Percentiles rank a stretch among this genome's conserved stretches.
Conservation (phyloP, 345 rosid species). For the Eucalyptus fibrosa region DNA sequence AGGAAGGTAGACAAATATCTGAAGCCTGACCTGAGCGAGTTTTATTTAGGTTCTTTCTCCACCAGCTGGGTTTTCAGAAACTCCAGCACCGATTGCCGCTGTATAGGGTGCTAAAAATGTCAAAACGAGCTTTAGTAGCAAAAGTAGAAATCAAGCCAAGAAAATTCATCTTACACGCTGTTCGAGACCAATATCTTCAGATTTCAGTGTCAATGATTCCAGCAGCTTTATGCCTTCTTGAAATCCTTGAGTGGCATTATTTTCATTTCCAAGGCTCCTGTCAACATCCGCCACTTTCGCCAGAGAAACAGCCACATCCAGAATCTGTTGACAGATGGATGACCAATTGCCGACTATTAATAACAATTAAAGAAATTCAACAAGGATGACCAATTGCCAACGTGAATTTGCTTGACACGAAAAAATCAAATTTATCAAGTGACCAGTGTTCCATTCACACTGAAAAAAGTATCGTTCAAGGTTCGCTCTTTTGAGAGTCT, state of each 20-base stretch:
- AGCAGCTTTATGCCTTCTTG: slow-evolving; percentile 69
- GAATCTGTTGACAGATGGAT: background rate
- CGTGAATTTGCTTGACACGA: background rate
- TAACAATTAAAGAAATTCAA: background rate
- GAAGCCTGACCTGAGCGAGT: background rate
- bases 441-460: background rate
- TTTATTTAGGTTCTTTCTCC: slow-evolving; percentile 26
- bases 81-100: slow-evolving; percentile 72
- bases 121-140: background rate
- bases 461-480: background rate
- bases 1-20: background rate
- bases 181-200: slow-evolving; percentile 60
- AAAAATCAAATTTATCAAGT: background rate
- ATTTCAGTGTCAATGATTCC: slow-evolving; percentile 54
- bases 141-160: background rate
- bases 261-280: slow-evolving; percentile 55
- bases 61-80: slow-evolving; percentile 64
- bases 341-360: background rate
- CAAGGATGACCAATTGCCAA: background rate
- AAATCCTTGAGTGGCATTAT: slow-evolving; percentile 55
- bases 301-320: slow-evolving; percentile 59
- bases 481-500: background rate
- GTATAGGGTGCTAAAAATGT: slow-evolving; percentile 6
- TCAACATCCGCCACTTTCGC: slow-evolving; percentile 95
- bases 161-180: slow-evolving; percentile 42